Base-by-base conservation (phyloP, 1,139 yeast genomes). In the Wickerhamiella pararugosa region DNA sequence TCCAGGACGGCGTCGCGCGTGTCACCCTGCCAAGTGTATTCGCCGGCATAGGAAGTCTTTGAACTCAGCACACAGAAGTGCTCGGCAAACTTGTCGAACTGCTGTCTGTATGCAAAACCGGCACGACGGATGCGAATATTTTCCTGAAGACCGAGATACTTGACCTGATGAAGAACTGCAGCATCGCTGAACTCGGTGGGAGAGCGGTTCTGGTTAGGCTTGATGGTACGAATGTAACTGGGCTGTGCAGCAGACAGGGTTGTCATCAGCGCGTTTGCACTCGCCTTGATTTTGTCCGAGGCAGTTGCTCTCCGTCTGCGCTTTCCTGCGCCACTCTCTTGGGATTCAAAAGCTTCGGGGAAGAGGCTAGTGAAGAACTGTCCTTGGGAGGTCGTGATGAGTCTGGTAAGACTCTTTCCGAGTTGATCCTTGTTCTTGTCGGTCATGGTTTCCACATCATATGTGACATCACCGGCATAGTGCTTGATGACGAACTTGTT, bases 61-160 rank as follows among this genome's bases (percentile, higher is more conserved):
- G 87, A 75, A 1, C 97, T 86, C 42, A 92, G 67, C 44, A 92
- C 64, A 60, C 84, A 90, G 60, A 92, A 92, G 55, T 98, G 70
- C 63, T 92, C 96, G n/a, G 86, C 96, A 59, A 92, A 92, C 60
- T 87, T 86, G 45, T 90, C 97, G 63, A 87, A 92, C 0, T 96
- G 83, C 49, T 94, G 94, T 64, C 99, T 79, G 57, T 87, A 90
- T 2, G 99, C 98, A 63, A 92, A 92, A 41, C 99, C 99, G 0
- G 99, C 98, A 66, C 98, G 80, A 67, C 98, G 76, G 52, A 92
- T 92, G 51, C 98, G 75, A 37, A 92, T 97, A 60, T 92, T 92
- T 61, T 92, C 98, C 57, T 90, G 92, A 60, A 92, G 69, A 58
- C 99, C 99, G 53, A 92, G 71, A 59, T 92, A 92, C 58, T 92